Evolutionary conservation across 306 rosid genomes (phyloP).

Genomic region (Bauhinia variegata): DNA sequence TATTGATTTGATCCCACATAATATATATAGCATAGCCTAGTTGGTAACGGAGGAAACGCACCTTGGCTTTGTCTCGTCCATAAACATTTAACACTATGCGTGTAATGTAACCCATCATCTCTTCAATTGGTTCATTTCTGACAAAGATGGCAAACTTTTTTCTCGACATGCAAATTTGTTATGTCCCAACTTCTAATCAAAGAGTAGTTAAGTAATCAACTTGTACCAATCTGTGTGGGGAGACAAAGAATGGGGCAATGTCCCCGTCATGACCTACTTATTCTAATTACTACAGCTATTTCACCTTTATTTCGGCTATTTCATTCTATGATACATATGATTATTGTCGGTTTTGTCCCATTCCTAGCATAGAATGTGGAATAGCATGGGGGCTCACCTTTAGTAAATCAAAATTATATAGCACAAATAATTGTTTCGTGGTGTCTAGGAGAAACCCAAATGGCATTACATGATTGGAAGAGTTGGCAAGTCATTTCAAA

Average conservation of each 20-base stretch:
- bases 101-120: background rate
- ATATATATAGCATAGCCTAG: background rate
- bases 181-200: background rate
- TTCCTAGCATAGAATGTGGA: slow-evolving; percentile 1
- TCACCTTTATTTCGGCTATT: slow-evolving; percentile 16
- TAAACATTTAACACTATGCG: too few species aligned
- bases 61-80: too few species aligned
- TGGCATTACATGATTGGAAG: background rate
- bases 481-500: background rate
- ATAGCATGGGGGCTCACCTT: too few species aligned
- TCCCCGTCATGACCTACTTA: slow-evolving; percentile 42
- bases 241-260: slow-evolving; percentile 32
- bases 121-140: slow-evolving; percentile 2
- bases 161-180: slow-evolving; percentile 11
- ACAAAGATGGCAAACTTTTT: slow-evolving; percentile 29
- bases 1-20: background rate
- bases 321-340: slow-evolving; percentile 33
- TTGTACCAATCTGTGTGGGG: background rate
- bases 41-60: slow-evolving; percentile 7
- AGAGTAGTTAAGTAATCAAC: too few species aligned
- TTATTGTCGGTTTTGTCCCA: slow-evolving; percentile 32
- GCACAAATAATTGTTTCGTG: background rate
- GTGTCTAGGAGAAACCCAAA: background rate
- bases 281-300: slow-evolving; percentile 41
- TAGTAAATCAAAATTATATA: too few species aligned